Evolutionary conservation across 2,329 filamentous ascomycete species (phyloP).

Genomic region (Rhytidhysteron rufulum): DNA sequence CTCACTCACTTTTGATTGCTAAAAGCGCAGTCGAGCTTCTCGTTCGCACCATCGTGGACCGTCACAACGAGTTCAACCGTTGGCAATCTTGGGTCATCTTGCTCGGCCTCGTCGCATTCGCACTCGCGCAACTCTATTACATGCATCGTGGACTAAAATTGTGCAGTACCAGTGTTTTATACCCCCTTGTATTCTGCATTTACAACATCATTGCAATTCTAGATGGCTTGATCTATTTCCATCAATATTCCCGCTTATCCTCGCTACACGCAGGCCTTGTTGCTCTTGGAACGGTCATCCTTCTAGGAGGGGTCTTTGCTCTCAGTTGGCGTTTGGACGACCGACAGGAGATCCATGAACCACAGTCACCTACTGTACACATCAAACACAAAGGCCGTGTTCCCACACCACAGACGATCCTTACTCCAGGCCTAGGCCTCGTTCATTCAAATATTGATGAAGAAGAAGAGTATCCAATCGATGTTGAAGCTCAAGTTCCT

Average conservation of each 20-base stretch:
- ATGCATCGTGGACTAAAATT: slow-evolving; percentile 90
- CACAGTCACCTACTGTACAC: slow-evolving; percentile 41
- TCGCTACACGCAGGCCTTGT: slow-evolving; percentile 76
- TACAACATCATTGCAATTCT: slow-evolving; percentile 99
- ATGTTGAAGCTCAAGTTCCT: slow-evolving; percentile 25
- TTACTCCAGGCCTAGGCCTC: slow-evolving; percentile 79
- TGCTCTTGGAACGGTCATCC: slow-evolving; percentile 77
- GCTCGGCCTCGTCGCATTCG: slow-evolving; percentile 72
- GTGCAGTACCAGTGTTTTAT: slow-evolving; percentile 91
- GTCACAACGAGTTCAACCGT: slow-evolving; percentile 87
- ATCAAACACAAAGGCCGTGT: slow-evolving; percentile 34
- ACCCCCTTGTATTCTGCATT: slow-evolving; percentile 95
- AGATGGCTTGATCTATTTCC: slow-evolving; percentile 95
- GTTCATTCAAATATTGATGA: slow-evolving; percentile 65
- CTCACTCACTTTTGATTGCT: slow-evolving; percentile 86
- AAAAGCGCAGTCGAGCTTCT: slow-evolving; percentile 96
- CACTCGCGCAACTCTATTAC: slow-evolving; percentile 90
- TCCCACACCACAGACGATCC: slow-evolving; percentile 56
- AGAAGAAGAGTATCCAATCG: slow-evolving; percentile 37
- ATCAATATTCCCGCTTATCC: slow-evolving; percentile 76
- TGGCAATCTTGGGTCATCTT: slow-evolving; percentile 96
- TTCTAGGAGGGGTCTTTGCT: slow-evolving; percentile 83
- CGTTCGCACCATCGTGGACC: slow-evolving; percentile 78
- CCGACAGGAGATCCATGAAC: slow-evolving; percentile 52
- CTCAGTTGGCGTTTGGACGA: slow-evolving; percentile 91